A percentile compares a stretch with the other conserved stretches of the same genome.
phyloP scores from a whole-genome alignment of 192 early-diverging fungal species.

The Rhizoclosmatium globosum region DNA sequence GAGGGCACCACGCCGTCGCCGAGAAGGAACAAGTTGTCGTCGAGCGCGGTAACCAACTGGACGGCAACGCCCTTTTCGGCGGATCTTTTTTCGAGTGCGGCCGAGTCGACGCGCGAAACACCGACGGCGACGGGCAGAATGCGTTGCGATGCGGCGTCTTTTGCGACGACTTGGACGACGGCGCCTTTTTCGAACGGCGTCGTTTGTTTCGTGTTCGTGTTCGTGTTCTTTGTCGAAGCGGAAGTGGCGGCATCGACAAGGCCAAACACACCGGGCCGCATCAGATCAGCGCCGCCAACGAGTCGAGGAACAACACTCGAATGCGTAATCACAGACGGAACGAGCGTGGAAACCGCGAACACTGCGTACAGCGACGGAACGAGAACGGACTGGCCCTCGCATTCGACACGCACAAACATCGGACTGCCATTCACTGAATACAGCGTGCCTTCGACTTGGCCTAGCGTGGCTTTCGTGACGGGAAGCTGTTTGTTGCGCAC shows the following conservation, averaged over 20 bases:
- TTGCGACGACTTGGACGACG: constrained; percentile 52
- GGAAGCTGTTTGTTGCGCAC: neutral
- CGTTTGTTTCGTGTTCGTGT: constrained; percentile 49
- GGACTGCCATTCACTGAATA: neutral
- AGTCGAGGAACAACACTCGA: constrained; percentile 9
- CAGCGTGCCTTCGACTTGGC: neutral
- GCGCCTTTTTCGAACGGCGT: constrained; percentile 50
- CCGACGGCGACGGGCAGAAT: constrained; percentile 32
- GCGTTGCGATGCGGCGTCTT: constrained; percentile 39
- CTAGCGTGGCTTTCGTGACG: neutral
- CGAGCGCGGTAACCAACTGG: constrained; percentile 74
- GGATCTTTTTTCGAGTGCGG: constrained; percentile 42
- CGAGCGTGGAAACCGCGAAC: neutral
- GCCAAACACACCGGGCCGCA: constrained; percentile 77
- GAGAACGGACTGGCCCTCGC: neutral
- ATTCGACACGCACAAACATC: neutral
- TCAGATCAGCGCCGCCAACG: constrained; percentile 74
- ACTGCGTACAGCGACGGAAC: constrained; percentile 24
- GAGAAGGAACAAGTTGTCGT: constrained; percentile 82
- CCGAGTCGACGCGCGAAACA: constrained; percentile 48
- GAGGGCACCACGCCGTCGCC: constrained; percentile 64
- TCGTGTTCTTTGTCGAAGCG: neutral
- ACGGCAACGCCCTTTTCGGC: constrained; percentile 67
- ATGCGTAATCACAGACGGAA: neutral
- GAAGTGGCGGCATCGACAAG: constrained; percentile 48